Evolutionary conservation across 495 filamentous ascomycete species (phyloP).

Genomic region (Evernia prunastri): DNA sequence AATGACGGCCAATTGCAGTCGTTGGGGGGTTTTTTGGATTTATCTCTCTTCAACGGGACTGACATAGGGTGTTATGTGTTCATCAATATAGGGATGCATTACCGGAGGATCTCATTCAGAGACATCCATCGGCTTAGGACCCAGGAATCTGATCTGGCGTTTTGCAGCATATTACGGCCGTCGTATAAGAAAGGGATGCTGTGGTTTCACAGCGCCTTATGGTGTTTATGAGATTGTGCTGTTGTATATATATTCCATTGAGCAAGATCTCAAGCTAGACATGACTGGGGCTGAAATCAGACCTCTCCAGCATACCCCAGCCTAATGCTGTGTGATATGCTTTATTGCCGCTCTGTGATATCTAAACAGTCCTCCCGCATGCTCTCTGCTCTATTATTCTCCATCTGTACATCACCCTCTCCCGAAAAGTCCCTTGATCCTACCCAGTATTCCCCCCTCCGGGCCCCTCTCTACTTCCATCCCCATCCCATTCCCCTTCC

Average conservation of each 20-base stretch:
- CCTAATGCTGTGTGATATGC: neutral
- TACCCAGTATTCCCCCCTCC: conserved; percentile 30
- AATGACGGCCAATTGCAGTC: neutral
- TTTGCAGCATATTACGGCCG: neutral
- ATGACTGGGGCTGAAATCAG: neutral
- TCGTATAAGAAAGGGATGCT: neutral
- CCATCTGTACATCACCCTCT: conserved; percentile 52
- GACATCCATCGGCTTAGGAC: neutral
- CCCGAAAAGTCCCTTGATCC: conserved; percentile 41
- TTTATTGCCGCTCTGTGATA: neutral
- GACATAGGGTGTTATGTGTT: neutral
- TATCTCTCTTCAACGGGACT: neutral
- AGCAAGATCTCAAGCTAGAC: neutral
- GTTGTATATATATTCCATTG: neutral
- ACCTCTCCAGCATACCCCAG: neutral
- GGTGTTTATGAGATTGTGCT: neutral
- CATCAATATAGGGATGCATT: neutral
- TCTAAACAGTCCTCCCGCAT: neutral
- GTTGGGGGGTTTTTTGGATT: neutral
- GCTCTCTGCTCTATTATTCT: neutral
- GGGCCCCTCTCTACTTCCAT: conserved; percentile 10
- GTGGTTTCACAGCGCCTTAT: neutral
- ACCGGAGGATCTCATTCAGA: neutral
- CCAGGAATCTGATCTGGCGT: neutral
- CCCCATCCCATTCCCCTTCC: conserved; percentile 13